Base-by-base conservation (phyloP, 352 stramenopile genomes). In the Phytophthora colocasiae region DNA sequence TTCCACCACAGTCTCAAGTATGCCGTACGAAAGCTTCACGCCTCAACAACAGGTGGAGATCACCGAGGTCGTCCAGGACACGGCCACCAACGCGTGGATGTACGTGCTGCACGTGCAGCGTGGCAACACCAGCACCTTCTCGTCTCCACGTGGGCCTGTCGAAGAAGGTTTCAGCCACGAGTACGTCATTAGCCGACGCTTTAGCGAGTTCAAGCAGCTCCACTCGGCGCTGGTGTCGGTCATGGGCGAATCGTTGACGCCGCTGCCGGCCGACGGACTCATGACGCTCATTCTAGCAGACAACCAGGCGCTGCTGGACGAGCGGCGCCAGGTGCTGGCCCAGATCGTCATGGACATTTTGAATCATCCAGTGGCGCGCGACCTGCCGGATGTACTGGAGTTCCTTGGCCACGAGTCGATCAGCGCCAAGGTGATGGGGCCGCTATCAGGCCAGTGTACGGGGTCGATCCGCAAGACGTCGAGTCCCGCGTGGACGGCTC, bases 11-110 rank as follows among this genome's bases (percentile, higher is more conserved):
- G 26, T 24, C 27, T n/a, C 31, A 1, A 34, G 8, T 9, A 92
- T 92, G 83, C 83, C 83, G 32, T 92, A 92, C 76, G 81, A 92
- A 58, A 92, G 84, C 73, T 91, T 92, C 69, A 77, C 73, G 57
- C 71, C 67, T 26, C 69, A 83, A 34, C 75, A 87, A 45, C 73
- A 85, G 45, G 66, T 91, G 57, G 71, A 75, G 36, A 92, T 92
- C 73, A 80, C 78, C 44, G 78, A 83, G 11, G 72, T 92, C 59
- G 78, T 90, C 58, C 84, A 91, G 60, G 81, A 92, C 50, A 49
- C 65, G 9, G 51, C 53, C 39, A 86, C 78, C 8, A 78, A 80
- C 47, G 71, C 71, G 4, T 92, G 84, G 84, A 83, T 82, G 46
- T 92, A 90, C 62, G 63, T 91, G 34, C 63, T 92, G 22, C 75